phyloP scores from a whole-genome alignment of 257 asterid genomes.

The Capsicum pubescens region DNA sequence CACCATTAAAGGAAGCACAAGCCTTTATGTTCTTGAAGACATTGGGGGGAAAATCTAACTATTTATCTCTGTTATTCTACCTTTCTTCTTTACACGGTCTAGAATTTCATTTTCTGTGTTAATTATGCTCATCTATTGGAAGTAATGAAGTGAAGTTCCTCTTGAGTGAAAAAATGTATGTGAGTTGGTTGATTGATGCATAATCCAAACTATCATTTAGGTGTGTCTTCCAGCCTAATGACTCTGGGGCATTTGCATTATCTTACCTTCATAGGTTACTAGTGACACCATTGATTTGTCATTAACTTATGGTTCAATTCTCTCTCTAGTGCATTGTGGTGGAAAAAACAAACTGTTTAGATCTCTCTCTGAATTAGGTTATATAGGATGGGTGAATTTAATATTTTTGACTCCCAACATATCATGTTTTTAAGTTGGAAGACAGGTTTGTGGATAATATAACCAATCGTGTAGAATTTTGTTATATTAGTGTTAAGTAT shows the following conservation, averaged over 20 bases:
- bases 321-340: slow-evolving; percentile 5
- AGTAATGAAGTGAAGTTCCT: background rate
- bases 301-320: slow-evolving; percentile 10
- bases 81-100: background rate
- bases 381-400: background rate
- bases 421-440: background rate
- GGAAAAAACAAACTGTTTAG: background rate
- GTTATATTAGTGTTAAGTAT: too few species aligned
- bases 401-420: background rate
- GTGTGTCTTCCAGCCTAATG: background rate
- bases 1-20: background rate
- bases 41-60: background rate
- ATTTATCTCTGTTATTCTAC: background rate
- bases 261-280: background rate
- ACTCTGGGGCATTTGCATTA: background rate
- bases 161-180: background rate
- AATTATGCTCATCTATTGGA: slow-evolving; percentile 11
- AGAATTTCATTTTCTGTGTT: background rate
- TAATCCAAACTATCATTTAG: background rate
- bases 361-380: background rate
- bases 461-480: background rate
- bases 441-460: background rate
- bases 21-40: background rate
- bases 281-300: background rate
- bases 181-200: background rate